Evolutionary conservation across 1,284 basidiomycete species (phyloP), one percentile per base, ranked within the genome.

Genomic region (Fomes fomentarius): DNA sequence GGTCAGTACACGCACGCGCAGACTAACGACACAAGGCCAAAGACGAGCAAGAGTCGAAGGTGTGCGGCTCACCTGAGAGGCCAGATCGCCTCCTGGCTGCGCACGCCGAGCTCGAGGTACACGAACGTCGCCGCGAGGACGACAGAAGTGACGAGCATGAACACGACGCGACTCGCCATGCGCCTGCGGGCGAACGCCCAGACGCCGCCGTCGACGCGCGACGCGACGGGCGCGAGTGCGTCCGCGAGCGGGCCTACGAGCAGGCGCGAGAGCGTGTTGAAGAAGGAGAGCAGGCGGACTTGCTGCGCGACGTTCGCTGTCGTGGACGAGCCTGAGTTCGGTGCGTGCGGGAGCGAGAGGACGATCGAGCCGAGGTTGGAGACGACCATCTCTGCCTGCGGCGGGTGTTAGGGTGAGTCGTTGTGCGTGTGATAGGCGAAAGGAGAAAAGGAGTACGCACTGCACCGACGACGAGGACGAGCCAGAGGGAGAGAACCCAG

Each of bases 331-430:
- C 31, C 45, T 1, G 57, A 46, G 24, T 61, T 12, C 12, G 28
- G 7, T 12, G 28, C 56, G 39, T 65, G 56, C 21, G 82, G 79
- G 37, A 91, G 75, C 8, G 88, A 83, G 6, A 86, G 69, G n/a
- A 86, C 79, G 47, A 91, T 87, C 3, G 86, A 82, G 25, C 88
- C 89, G 43, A 92, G 83, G 63, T 90, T 92, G 10, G 87, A 84
- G 28, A 91, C 84, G 21, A 92, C 77, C 89, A 91, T 92, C 70
- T 92, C 89, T 44, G 83, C 82, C 90, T 91, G 52, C 11, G 35
- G 37, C 38, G 35, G 11, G 22, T 24, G 9, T 40, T n/a, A 22
- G 45, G 17, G 26, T 44, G 35, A 26, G 25, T 17, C 11, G 44
- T 47, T 24, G 19, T n/a, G 12, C 30, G 22, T 7, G 42, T 11